phyloP scores from a whole-genome alignment of 108 stramenopile species.

The Skeletonema marinoi region DNA sequence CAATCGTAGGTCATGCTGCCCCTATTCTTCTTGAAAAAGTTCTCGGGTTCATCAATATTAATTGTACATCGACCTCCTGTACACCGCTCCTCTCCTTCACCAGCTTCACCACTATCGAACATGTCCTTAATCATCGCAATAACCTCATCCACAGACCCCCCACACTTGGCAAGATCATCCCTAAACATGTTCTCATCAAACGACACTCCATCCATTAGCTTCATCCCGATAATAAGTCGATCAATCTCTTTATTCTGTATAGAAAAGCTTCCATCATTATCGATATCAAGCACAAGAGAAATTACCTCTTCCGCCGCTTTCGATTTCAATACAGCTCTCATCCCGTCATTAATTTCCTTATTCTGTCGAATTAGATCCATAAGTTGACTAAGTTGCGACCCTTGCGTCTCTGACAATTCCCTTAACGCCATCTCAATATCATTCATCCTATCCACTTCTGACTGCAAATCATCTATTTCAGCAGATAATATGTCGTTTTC shows the following conservation, averaged over 20 bases:
- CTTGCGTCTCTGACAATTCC: slow-evolving; percentile 30
- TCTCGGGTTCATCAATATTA: slow-evolving; percentile 25
- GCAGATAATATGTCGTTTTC: slow-evolving; percentile 38
- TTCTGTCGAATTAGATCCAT: slow-evolving; percentile 36
- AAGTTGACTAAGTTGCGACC: slow-evolving; percentile 35
- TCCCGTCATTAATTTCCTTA: slow-evolving; percentile 44
- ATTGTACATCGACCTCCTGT: slow-evolving; percentile 15
- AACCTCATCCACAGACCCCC: slow-evolving; percentile 34
- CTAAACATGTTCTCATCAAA: slow-evolving; percentile 29
- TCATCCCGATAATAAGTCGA: slow-evolving; percentile 46
- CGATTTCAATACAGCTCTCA: slow-evolving; percentile 32
- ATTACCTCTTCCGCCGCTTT: slow-evolving; percentile 36
- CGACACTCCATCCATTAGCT: slow-evolving; percentile 37
- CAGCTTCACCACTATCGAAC: slow-evolving; percentile 2
- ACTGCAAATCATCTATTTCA: slow-evolving; percentile 46
- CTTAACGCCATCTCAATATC: slow-evolving; percentile 36
- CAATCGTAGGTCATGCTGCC: background rate
- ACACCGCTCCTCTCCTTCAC: background rate
- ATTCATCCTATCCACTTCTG: slow-evolving; percentile 43
- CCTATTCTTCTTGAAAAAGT: slow-evolving; percentile 23
- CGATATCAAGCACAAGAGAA: slow-evolving; percentile 42
- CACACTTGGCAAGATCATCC: slow-evolving; percentile 20
- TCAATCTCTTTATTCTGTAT: slow-evolving; percentile 46
- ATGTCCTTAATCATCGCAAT: slow-evolving; percentile 34
- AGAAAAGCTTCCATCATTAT: slow-evolving; percentile 43